Evolutionary conservation across 1,284 basidiomycete genomes (phyloP), one percentile per base, ranked within the genome.

Genomic region (Irpex rosettiformis): DNA sequence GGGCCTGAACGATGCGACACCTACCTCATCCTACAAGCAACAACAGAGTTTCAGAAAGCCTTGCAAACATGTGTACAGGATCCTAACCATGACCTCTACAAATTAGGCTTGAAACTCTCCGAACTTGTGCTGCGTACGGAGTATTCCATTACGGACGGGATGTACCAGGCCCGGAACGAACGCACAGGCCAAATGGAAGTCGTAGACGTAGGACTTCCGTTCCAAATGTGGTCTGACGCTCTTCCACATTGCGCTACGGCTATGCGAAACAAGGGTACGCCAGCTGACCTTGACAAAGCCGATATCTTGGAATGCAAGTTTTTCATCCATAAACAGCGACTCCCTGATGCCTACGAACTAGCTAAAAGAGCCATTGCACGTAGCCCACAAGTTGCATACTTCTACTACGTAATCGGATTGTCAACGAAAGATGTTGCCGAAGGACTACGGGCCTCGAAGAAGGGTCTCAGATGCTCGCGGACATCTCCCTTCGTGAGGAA

Each of bases 221-320:
- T 88, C 71, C 76, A 62, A 33, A 75, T 75, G 69, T 88, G 79
- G 78, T 64, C 69, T 3, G 84, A 87, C 59, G 70, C 82, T 0
- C 71, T 88, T 1, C 84, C 85, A 1, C 65, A 74, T 21, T 82
- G 81, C 64, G 82, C 83, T 3, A 74, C 75, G 37, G 82, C 77
- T 4, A 74, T 86, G 52, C 78, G 82, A 8, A 70, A 64, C 11
- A 72, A 68, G 54, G 74, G 73, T 4, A 70, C 66, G 7, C 61
- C 72, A 0, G 61, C 62, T 1, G 79, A 84, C 59, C 64, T 67
- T 13, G 81, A 85, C 62, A 63, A 73, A 5, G 85, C 84, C 0
- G 83, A 86, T 64, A 80, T 86, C 55, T 64, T 88, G 22, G 82
- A 86, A 25, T 77, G 85, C 72, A 86, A 86, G 66, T 81, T 72